Evolutionary conservation across 805 yeast species (phyloP).

Genomic region (Metschnikowia bowlesiae): DNA sequence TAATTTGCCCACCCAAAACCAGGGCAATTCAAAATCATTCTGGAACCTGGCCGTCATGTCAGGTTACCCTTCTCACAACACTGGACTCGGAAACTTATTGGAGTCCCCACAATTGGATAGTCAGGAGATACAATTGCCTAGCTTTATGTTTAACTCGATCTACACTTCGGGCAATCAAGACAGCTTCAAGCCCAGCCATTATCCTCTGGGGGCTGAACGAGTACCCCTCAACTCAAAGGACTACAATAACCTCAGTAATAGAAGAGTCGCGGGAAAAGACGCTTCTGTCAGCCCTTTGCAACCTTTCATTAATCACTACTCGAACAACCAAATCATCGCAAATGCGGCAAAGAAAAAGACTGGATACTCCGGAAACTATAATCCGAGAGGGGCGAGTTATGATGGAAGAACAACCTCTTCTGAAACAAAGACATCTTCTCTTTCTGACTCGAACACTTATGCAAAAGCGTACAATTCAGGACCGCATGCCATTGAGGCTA

Average conservation of each 20-base stretch:
- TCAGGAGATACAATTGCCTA: constrained; percentile 17
- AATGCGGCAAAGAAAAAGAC: constrained; percentile 7
- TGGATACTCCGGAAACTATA: constrained; percentile 21
- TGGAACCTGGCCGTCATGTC: background rate
- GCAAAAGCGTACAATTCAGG: background rate
- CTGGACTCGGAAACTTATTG: constrained; percentile 3
- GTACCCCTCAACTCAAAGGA: constrained; percentile 8
- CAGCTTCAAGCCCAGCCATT: background rate
- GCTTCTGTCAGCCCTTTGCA: constrained; percentile 4
- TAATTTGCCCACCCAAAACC: background rate
- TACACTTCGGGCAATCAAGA: constrained; percentile 4
- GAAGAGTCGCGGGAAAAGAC: constrained; percentile 7
- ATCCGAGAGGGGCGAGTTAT: constrained; percentile 17
- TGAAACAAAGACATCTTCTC: constrained; percentile 8
- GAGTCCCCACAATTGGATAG: constrained; percentile 8
- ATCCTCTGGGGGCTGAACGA: background rate
- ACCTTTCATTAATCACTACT: constrained; percentile 2
- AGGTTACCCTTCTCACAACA: background rate
- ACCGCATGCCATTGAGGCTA: background rate
- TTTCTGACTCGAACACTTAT: constrained; percentile 1
- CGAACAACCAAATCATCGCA: constrained; percentile 5
- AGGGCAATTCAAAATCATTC: background rate
- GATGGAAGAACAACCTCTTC: constrained; percentile 10
- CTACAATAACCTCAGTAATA: constrained; percentile 7
- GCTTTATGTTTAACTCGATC: constrained; percentile 13